Base-by-base conservation (phyloP, 2,329 filamentous ascomycete species). In the Phialophora verrucosa region DNA sequence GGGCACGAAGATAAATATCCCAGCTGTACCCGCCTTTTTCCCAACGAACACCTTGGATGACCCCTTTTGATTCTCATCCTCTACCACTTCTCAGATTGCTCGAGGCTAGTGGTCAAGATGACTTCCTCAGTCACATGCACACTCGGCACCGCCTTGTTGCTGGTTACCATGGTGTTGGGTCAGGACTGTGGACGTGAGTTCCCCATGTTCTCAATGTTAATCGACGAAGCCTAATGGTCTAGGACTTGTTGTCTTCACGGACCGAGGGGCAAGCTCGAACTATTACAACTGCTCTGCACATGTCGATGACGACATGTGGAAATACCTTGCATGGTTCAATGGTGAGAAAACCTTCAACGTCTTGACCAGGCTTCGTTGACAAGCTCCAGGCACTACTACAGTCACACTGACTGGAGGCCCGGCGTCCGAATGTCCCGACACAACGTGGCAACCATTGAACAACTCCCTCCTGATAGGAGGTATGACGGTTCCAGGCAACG, bases 271-370 rank as follows among this genome's bases (percentile, higher is more conserved):
- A 3, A 59, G 59, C 32, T 51, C 47, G 20, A 64, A 64, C 49
- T 32, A 10, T 14, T 64, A 25, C n/a, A 64, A 64, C 17, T 64
- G 62, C 47, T 12, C 50, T 55, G 35, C 44, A 32, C 47, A 38
- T 8, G 44, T 64, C 29, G 55, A 64, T 20, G 53, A 20, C 4
- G 44, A 31, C 20, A 64, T 64, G 62, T 17, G 35, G 35, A 44
- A 29, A 5, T 64, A 59, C 32, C 62, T 64, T 42, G 62, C 62
- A 20, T 64, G 62, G 62, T 64, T 47, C 44, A 64, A 64, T 27
- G 62, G 38, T 44, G 38, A 44, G 38, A 2, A n/a, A 44, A 17
- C 14, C 38, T 44, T n/a, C 14, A n/a, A 44, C n/a, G 38, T 44
- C 14, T 8, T 8, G 38, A 5, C 5, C 12, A 44, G 17, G 14